Base-by-base conservation (phyloP, 306 rosid species). In the Hylodesmum podocarpum region DNA sequence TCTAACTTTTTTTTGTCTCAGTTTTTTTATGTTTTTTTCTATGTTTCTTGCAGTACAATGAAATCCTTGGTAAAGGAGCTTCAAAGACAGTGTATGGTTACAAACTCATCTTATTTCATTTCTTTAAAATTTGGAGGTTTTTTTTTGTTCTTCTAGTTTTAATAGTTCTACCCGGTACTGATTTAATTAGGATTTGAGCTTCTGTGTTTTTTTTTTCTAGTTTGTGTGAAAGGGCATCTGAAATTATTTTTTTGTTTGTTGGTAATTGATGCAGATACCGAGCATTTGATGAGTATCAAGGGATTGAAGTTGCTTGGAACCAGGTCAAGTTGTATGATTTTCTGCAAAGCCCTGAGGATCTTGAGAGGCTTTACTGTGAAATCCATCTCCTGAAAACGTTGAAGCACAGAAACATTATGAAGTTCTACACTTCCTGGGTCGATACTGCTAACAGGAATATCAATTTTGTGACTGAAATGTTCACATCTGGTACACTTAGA, bases 221-320 rank as follows among this genome's bases (percentile, higher is more conserved):
- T 36, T 74, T 69, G 54, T 70, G 24, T 49, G 39, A 50, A 75
- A 78, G 80, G 83, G 66, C 16, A 73, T 80, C 27, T 78, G 71
- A 28, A 70, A 51, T 14, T 50, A 7, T 13, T 29, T 27, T 46
- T 44, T 24, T n/a, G 41, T 8, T 72, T 14, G 70, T 74, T 61
- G 6, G 62, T 1, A 27, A 46, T 80, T 70, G 74, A 44, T 86
- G 78, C 89, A 95, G 99, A 58, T 95, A 95, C 82, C 89, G 91
- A 86, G 99, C 97, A 78, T 95, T 95, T 81, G 99, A 95, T 83
- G 99, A 90, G 83, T 95, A 85, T 85, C 90, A 95, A 88, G 99
- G 99, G 87, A 90, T 92, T 82, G 99, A 95, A 85, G 99, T 95
- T 84, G 99, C 99, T 78, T 95, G 99, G 99, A 95, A 95, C 78